Evolutionary conservation across 257 asterid genomes (phyloP), one percentile per base, ranked within the genome.

Genomic region (Thymus mandschuricus): DNA sequence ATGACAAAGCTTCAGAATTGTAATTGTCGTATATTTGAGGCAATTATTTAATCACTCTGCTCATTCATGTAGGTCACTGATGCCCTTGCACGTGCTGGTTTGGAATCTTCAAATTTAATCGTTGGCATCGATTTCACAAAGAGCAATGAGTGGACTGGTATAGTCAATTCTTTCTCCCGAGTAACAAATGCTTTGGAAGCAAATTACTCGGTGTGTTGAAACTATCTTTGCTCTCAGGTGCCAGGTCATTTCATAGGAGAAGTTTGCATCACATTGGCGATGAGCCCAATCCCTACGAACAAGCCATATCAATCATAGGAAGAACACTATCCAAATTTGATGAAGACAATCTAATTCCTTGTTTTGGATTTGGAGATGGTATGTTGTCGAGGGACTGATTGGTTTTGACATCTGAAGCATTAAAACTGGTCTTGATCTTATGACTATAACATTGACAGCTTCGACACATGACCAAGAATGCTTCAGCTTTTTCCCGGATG

Each of bases 121-220:
- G 97, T 93, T 68, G 98, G 98, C 71, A 91, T 93, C 58, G 98
- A 93, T 84, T 90, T 91, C 84, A 93, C 98, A 70, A 93, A 91
- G 86, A 93, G 98, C 94, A 93, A 93, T 54, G 98, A 93, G 79
- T 93, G 98, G 98, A 93, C 97, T 30, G 98, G 98, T 93, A 68
- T 35, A 8, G 43, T 58, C 66, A 30, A 71, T 70, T 72, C 27
- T 50, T 70, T 72, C 27, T 50, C 52, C 44, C 13, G 21, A 45
- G 52, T 46, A 60, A 35, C n/a, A 46, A 75, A 45, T 72, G 49
- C 55, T 33, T 46, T 29, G 4, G 49, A 43, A 46, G 70, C 68
- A 63, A 59, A 13, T 61, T 61, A 52, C 69, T 15, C 49, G 45
- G 48, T 58, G 35, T 56, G 4, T 46, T 66, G 58, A 59, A n/a